Conservation (phyloP, 768 basidiomycete species). For the Termitomyces sp. region DNA sequence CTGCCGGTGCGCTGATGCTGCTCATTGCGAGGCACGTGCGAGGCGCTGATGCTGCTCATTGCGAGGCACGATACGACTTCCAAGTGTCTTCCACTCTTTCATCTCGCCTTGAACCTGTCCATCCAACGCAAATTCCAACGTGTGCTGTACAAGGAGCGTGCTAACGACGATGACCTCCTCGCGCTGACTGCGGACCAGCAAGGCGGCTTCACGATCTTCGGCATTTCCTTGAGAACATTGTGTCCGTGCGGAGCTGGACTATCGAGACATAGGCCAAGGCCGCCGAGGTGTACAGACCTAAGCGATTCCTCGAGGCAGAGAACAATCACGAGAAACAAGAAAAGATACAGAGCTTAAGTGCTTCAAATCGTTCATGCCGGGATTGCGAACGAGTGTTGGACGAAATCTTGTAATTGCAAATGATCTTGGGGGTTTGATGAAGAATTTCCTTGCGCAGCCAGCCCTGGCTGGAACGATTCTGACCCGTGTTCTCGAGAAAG, state of each 20-base stretch:
- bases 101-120: slow-evolving; percentile 63
- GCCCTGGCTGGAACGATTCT: too few relatives aligned
- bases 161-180: slow-evolving; percentile 47
- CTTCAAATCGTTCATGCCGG: slow-evolving; percentile 84
- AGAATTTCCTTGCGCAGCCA: too few relatives aligned
- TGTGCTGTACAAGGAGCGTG: slow-evolving; percentile 64
- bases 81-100: slow-evolving; percentile 70
- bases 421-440: slow-evolving; percentile 72
- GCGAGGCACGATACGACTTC: slow-evolving; percentile 92
- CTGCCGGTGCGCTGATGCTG: too few relatives aligned
- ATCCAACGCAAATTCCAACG: slow-evolving; percentile 68
- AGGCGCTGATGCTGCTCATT: slow-evolving; percentile 81
- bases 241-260: slow-evolving; percentile 79
- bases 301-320: slow-evolving; percentile 70
- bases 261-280: slow-evolving; percentile 72
- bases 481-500: too few relatives aligned
- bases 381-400: slow-evolving; percentile 85
- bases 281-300: slow-evolving; percentile 67
- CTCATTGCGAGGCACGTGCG: too few relatives aligned
- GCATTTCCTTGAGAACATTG: slow-evolving; percentile 65
- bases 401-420: slow-evolving; percentile 77
- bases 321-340: slow-evolving; percentile 33
- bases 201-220: slow-evolving; percentile 60
- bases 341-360: slow-evolving; percentile 57
- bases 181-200: slow-evolving; percentile 62